Evolutionary conservation across 129 eudicot species (phyloP), one percentile per base, ranked within the genome.

Genomic region (Arctium minus): DNA sequence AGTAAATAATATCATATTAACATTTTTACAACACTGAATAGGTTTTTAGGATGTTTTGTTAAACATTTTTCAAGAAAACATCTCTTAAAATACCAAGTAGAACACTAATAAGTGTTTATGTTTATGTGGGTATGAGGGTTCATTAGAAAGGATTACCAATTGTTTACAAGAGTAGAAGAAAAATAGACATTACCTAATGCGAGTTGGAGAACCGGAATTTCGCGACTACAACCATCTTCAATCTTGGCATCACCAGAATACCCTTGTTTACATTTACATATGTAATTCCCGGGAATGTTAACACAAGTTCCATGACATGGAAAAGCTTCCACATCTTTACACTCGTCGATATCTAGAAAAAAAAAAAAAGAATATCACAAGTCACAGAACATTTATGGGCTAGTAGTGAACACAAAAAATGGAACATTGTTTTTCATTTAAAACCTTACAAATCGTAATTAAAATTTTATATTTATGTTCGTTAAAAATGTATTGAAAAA

Each of bases 321-420:
- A 79, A 46, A 84, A 3, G 11, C 36, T 6, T 15, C 8, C 39
- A 11, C 4, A 32, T 17, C 67, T 27, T 3, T 62, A 64, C 92
- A 89, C 33, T 87, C 92, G 5, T 87, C 8, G 6, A 84, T 89
- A 76, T 87, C 90, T 86, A 74, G 13, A 71, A 40, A 30, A 1
- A 13, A 33, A 33, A 33, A 2, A 33, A 33, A 33, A 33, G 1
- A 33, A 22, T 22, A 22, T 22, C 27, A 22, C 27, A 22, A 22
- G 27, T n/a, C 33, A 65, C 32, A 65, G 1, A 56, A 8, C 56
- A 17, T 56, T 56, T 3, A 12, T 7, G 40, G 53, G 9, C 6
- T 44, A 42, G 12, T 40, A 42, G 18, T 44, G 7, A 40, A 9
- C 46, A 35, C 7, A 5, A 1, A 8, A 40, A 40, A 40, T 40